Percentiles rank a stretch among this genome's conserved stretches.
Evolutionary conservation across 345 rosid genomes (phyloP).

Genomic region (Mercurialis annua): DNA sequence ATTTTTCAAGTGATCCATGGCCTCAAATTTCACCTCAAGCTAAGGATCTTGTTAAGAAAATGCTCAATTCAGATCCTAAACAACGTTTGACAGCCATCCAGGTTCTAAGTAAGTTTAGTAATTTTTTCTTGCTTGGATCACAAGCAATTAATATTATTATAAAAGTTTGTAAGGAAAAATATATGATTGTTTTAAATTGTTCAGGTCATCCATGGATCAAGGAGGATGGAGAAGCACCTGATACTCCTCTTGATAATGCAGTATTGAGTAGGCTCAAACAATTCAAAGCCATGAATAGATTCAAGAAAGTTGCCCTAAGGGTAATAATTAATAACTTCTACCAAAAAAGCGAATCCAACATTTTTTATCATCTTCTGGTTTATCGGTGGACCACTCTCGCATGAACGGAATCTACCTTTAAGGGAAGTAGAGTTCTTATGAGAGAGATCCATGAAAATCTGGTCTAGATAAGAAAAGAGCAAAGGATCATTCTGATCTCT

Average conservation of each 20-base stretch:
- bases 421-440: too few relatives aligned
- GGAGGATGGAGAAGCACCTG: slow-evolving; percentile 84
- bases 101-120: slow-evolving; percentile 62
- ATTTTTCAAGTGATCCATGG: slow-evolving; percentile 92
- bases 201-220: slow-evolving; percentile 74
- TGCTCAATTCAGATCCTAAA: slow-evolving; percentile 88
- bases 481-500: too few relatives aligned
- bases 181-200: neutral
- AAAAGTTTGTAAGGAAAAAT: neutral
- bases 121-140: neutral
- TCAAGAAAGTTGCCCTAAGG: slow-evolving; percentile 76
- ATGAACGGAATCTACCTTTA: too few relatives aligned
- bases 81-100: slow-evolving; percentile 81
- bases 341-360: too few relatives aligned
- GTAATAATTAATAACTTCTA: slow-evolving; percentile 25
- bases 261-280: slow-evolving; percentile 71
- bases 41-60: slow-evolving; percentile 86
- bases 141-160: neutral
- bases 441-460: too few relatives aligned
- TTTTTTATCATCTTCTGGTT: too few relatives aligned
- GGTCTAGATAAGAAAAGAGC: too few relatives aligned
- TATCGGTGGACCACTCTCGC: too few relatives aligned
- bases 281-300: slow-evolving; percentile 71
- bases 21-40: slow-evolving; percentile 83
- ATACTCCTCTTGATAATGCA: slow-evolving; percentile 76